phyloP scores from a whole-genome alignment of 116 monocot species.

The Posidonia oceanica region DNA sequence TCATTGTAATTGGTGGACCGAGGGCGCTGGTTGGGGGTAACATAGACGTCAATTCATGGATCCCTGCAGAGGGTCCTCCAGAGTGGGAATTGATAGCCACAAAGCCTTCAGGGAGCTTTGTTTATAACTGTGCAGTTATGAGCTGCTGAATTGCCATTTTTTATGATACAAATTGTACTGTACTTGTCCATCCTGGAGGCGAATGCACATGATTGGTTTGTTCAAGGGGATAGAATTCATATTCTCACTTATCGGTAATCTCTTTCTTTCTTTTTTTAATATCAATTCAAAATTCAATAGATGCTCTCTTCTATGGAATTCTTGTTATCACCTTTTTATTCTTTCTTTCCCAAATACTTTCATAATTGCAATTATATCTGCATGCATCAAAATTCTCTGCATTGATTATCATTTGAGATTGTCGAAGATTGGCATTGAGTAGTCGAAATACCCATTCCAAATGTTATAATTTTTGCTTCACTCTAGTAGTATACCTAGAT shows the following conservation, averaged over 20 bases:
- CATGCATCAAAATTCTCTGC: background rate
- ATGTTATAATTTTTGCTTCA: background rate
- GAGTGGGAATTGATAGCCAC: conserved; percentile 51
- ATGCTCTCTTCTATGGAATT: conserved; percentile 17
- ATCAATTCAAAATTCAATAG: conserved; percentile 26
- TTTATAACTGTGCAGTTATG: conserved; percentile 72
- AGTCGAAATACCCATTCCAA: background rate
- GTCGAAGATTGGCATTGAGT: background rate
- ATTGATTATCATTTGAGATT: background rate
- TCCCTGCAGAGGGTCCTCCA: conserved; percentile 51
- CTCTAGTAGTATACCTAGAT: background rate
- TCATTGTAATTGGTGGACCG: conserved; percentile 73
- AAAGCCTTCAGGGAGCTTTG: conserved; percentile 56
- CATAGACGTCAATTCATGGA: conserved; percentile 74
- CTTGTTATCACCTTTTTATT: background rate
- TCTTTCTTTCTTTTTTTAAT: conserved; percentile 19
- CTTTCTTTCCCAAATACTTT: background rate
- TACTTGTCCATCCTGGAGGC: conserved; percentile 6
- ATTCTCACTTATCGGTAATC: conserved; percentile 28
- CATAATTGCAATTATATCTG: background rate
- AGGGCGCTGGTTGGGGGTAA: conserved; percentile 33
- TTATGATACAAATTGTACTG: conserved; percentile 11
- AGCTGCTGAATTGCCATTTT: conserved; percentile 32
- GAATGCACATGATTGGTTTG: conserved; percentile 24
- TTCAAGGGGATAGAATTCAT: conserved; percentile 17